Percentiles rank a stretch among this genome's conserved stretches.
Conservation (phyloP, 805 yeast genomes). For the Lachancea kluyveri region DNA sequence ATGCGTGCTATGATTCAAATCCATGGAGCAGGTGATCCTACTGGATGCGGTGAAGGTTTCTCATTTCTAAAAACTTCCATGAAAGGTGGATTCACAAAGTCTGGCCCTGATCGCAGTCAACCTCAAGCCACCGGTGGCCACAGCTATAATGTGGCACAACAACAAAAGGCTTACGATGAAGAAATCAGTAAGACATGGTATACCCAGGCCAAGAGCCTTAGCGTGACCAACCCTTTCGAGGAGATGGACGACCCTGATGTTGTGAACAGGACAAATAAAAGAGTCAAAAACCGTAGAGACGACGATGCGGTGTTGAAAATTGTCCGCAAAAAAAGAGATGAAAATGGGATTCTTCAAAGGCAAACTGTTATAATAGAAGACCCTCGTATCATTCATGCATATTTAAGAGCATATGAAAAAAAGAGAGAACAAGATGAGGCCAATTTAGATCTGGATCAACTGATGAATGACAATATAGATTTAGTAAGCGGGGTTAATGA, state of each 20-base stretch:
- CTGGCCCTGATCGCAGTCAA: slow-evolving; percentile 22
- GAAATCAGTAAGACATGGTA: slow-evolving; percentile 89
- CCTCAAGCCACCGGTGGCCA: slow-evolving; percentile 51
- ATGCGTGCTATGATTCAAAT: slow-evolving; percentile 95
- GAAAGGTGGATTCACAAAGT: slow-evolving; percentile 77
- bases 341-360: slow-evolving; percentile 80
- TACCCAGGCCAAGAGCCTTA: slow-evolving; percentile 61
- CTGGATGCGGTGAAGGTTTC: slow-evolving; percentile 84
- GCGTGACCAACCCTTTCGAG: slow-evolving; percentile 34
- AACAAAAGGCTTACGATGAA: slow-evolving; percentile 86
- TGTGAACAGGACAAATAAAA: slow-evolving; percentile 30
- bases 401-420: slow-evolving; percentile 62
- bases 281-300: slow-evolving; percentile 21
- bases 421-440: slow-evolving; percentile 55
- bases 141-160: slow-evolving; percentile 73
- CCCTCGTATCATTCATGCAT: slow-evolving; percentile 81
- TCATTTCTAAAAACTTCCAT: slow-evolving; percentile 86
- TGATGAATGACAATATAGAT: slow-evolving; percentile 26
- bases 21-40: slow-evolving; percentile 92
- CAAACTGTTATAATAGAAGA: slow-evolving; percentile 73
- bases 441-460: slow-evolving; percentile 52
- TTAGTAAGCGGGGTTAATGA: slow-evolving; percentile 68
- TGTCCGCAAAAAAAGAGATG: slow-evolving; percentile 74
- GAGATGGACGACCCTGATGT: slow-evolving; percentile 33
- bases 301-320: slow-evolving; percentile 49